phyloP scores from a whole-genome alignment of 208 protist genomes.

The Trypanosoma avium region DNA sequence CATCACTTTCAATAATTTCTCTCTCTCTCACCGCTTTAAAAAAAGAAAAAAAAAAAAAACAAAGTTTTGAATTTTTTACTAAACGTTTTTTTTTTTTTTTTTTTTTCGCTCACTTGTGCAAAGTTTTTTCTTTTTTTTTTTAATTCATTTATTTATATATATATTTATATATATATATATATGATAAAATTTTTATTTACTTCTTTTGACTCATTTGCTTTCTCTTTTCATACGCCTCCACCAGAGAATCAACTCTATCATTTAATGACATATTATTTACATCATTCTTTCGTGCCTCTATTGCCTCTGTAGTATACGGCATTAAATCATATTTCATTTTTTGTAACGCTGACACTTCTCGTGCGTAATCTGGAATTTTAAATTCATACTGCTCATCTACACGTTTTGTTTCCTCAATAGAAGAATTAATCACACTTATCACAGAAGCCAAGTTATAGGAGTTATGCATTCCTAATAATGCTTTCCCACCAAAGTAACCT shows the following conservation, averaged over 20 bases:
- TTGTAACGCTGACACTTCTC: constrained; percentile 50
- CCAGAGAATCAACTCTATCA: constrained; percentile 58
- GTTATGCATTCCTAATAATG: constrained; percentile 59
- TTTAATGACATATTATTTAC: constrained; percentile 33
- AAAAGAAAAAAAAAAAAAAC: constrained; percentile 3
- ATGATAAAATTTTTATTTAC: background rate
- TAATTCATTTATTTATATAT: no score
- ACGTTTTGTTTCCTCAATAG: constrained; percentile 63
- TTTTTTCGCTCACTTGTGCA: no score
- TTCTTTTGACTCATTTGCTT: background rate
- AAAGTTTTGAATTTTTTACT: no score
- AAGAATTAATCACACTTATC: constrained; percentile 54
- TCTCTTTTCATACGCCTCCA: constrained; percentile 42
- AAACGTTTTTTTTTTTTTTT: no score
- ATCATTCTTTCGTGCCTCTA: constrained; percentile 32
- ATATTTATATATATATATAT: no score
- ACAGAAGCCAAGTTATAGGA: constrained; percentile 47
- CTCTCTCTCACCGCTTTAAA: no score
- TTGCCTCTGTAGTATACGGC: constrained; percentile 27
- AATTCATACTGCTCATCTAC: constrained; percentile 67
- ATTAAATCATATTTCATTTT: constrained; percentile 71
- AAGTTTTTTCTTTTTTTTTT: no score
- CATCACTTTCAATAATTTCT: no score
- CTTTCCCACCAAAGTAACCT: constrained; percentile 81
- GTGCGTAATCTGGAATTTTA: constrained; percentile 67